Base-by-base conservation (phyloP, 2,329 filamentous ascomycete species). In the Bipolaris cookei region DNA sequence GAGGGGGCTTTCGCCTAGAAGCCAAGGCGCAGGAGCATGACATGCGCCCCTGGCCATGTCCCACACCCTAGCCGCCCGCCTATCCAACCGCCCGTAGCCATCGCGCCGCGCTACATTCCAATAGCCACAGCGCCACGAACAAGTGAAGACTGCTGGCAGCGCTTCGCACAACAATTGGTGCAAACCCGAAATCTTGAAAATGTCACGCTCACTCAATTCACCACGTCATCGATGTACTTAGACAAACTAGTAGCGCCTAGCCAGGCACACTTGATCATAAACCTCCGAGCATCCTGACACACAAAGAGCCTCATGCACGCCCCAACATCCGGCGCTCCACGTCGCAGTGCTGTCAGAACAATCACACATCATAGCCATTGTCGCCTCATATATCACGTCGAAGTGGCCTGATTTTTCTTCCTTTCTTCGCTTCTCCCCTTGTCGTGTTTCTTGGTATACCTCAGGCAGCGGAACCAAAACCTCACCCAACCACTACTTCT, bases 401-500 rank as follows among this genome's bases (percentile, higher is more conserved):
- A 63, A 62, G 66, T 73, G 69, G 68, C 70, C 70, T 73, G 70
- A 70, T 69, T 65, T 68, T 60, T 51, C 53, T 50, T 30, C 43
- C 47, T 63, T 48, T 32, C 32, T 38, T 48, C 45, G 45, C 45
- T 48, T 56, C 46, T 42, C 50, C 59, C 39, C 60, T 65, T 66
- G 64, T 63, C 56, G 64, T 56, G 51, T 53, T 50, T 55, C 63
- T 56, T 61, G 54, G 57, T 65, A 56, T 55, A 65, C 66, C 67
- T 68, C 45, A 62, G 67, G 62, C 63, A 61, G 50, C 46, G 47
- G 42, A 50, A 50, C 58, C 47, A 49, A 51, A 54, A 34, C 45
- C 50, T 44, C 44, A 51, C 25, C 57, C 14, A 51, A 46, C 54
- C 18, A 16, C 18, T 30, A 30, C 44, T 42, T 56, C 44, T 47